These are phyloP conservation scores for Exophiala spinifera DNA, from an alignment of 2,329 filamentous ascomycete species.

Conservation along the genomic window DNA sequence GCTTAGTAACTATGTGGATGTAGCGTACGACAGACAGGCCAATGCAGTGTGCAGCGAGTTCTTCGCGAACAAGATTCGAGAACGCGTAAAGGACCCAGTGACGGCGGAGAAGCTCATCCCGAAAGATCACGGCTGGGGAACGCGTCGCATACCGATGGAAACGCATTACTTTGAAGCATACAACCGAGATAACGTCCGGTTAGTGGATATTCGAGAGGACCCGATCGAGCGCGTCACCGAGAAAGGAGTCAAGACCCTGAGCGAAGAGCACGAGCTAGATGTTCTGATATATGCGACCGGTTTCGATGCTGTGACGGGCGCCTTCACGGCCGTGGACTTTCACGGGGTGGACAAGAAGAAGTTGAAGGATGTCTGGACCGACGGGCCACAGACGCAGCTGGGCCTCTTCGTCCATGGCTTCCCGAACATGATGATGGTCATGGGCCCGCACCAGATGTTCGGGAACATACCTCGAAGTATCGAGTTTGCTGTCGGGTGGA, in stretches of 20 bases:
- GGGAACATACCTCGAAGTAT: conserved; percentile 55
- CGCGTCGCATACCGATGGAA: conserved; percentile 51
- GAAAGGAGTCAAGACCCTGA: conserved; percentile 40
- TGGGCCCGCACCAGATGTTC: conserved; percentile 55
- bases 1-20: conserved; percentile 53
- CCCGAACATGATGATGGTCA: conserved; percentile 52
- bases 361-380: conserved; percentile 36
- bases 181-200: conserved; percentile 45
- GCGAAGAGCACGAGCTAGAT: conserved; percentile 42
- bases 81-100: conserved; percentile 50
- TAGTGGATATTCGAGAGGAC: conserved; percentile 45
- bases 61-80: conserved; percentile 53
- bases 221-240: conserved; percentile 42
- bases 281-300: conserved; percentile 44
- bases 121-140: conserved; percentile 52
- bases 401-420: conserved; percentile 41
- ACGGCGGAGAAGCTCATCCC: conserved; percentile 56
- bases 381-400: conserved; percentile 37
- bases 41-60: conserved; percentile 55
- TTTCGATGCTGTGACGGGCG: conserved; percentile 35
- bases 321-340: conserved; percentile 40
- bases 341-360: conserved; percentile 35
- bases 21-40: conserved; percentile 44
- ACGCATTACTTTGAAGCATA: conserved; percentile 52
- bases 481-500: conserved; percentile 56